phyloP scores from a whole-genome alignment of 345 rosid genomes.

The Odontarrhena argentea region DNA sequence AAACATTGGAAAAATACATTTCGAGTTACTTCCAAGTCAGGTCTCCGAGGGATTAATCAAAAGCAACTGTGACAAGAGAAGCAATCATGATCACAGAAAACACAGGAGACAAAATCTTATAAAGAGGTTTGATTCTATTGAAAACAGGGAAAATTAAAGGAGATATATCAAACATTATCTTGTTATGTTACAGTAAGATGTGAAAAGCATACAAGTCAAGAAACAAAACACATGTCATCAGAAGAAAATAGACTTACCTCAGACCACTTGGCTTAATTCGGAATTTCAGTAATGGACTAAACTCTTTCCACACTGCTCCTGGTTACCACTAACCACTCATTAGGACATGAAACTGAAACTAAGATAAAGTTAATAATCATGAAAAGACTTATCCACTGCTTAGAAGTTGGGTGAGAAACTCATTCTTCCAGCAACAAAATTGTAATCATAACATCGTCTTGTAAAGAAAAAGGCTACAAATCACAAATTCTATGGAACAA shows the following conservation, averaged over 20 bases:
- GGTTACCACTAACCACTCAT: conserved; percentile 1
- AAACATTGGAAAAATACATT: not conserved
- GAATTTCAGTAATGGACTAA: not conserved
- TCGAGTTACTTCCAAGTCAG: not conserved
- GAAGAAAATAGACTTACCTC: conserved; percentile 17
- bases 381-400: conserved; percentile 17
- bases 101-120: not conserved
- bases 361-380: conserved; percentile 24
- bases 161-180: not conserved
- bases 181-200: conserved; percentile 4
- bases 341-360: conserved; percentile 14
- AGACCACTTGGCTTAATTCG: conserved; percentile 7
- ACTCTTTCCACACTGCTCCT: conserved; percentile 15
- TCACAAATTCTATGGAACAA: conserved; percentile 27
- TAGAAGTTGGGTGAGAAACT: conserved; percentile 14
- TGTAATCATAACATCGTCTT: conserved; percentile 24
- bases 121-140: not conserved
- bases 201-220: not conserved
- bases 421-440: conserved; percentile 20
- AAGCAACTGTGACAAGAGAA: not conserved
- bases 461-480: conserved; percentile 37
- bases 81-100: conserved; percentile 10
- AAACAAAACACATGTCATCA: conserved; percentile 3
- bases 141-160: not conserved
- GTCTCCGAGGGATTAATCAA: conserved; percentile 5